Evolutionary conservation across 495 filamentous ascomycete genomes (phyloP).

Genomic region (Sabuloglossum arenarium): DNA sequence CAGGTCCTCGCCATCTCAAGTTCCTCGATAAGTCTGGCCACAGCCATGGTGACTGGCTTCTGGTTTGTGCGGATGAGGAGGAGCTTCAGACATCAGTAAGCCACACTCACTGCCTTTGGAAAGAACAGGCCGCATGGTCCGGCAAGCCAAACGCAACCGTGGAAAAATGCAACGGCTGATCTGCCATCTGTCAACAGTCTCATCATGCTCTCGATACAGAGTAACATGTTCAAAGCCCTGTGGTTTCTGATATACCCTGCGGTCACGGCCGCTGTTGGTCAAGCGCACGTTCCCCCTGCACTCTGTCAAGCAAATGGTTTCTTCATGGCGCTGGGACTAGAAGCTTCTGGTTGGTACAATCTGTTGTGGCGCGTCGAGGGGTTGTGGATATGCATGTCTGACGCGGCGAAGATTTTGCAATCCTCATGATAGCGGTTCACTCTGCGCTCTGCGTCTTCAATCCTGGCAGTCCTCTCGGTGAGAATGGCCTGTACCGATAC

Average conservation of each 20-base stretch:
- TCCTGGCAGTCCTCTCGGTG: conserved; percentile 21
- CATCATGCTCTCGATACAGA: conserved; percentile 48
- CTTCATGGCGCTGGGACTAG: conserved; percentile 37
- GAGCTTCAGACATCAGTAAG: conserved; percentile 51
- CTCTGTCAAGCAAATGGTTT: conserved; percentile 53
- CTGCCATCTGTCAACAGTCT: conserved; percentile 23
- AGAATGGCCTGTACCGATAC: conserved; percentile 46
- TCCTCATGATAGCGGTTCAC: conserved; percentile 50
- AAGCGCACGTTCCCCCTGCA: conserved; percentile 24
- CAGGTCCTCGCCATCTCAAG: conserved; percentile 16
- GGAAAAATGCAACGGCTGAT: conserved; percentile 8
- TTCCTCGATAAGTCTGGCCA: conserved; percentile 28
- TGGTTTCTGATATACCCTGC: conserved; percentile 44
- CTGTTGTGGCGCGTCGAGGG: background rate
- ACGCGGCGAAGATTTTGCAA: conserved; percentile 32
- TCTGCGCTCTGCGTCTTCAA: conserved; percentile 45
- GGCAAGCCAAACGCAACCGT: no score
- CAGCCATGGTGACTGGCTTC: conserved; percentile 33
- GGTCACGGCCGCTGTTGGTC: conserved; percentile 24
- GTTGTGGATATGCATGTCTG: background rate
- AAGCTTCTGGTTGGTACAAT: conserved; percentile 32
- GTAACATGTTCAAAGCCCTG: conserved; percentile 43
- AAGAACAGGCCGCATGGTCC: no score
- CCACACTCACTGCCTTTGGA: no score
- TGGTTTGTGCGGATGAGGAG: conserved; percentile 59